Conservation (phyloP, 1,139 yeast genomes). For the Protomyces arabidopsidicola region DNA sequence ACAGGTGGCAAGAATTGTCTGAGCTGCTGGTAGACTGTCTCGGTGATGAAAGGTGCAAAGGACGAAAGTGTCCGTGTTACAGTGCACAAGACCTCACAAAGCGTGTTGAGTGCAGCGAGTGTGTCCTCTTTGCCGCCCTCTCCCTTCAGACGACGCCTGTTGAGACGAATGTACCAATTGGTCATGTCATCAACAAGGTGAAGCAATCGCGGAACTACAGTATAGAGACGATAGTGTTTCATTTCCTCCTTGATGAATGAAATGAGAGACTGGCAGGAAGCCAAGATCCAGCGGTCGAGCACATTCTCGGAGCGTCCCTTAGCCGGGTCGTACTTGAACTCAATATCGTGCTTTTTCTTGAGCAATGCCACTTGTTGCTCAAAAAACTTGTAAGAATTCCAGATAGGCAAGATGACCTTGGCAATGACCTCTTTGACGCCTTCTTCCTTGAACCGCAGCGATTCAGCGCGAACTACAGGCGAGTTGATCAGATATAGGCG, state of each 20-base stretch:
- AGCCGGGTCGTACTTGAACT: conserved; percentile 65
- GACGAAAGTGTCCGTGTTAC: conserved; percentile 97
- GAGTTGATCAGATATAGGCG: conserved; percentile 94
- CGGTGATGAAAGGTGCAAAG: conserved; percentile 93
- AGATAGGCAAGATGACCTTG: conserved; percentile 94
- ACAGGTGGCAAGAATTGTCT: conserved; percentile 56
- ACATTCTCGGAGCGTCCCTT: conserved; percentile 65
- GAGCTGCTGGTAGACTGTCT: conserved; percentile 76
- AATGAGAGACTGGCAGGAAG: conserved; percentile 86
- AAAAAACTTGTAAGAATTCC: conserved; percentile 93
- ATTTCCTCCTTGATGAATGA: conserved; percentile 83
- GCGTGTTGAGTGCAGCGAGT: conserved; percentile 76
- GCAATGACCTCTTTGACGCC: conserved; percentile 98
- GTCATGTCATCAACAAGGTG: conserved; percentile 89
- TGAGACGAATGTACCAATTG: conserved; percentile 97
- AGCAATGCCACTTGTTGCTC: conserved; percentile 87
- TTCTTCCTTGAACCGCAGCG: conserved; percentile 93
- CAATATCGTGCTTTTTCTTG: conserved; percentile 66
- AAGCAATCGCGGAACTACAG: conserved; percentile 90
- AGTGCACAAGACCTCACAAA: conserved; percentile 82
- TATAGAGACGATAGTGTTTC: conserved; percentile 81
- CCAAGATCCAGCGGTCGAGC: conserved; percentile 96
- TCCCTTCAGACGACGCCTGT: conserved; percentile 97
- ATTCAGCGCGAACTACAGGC: conserved; percentile 94
- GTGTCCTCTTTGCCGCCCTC: conserved; percentile 82